Evolutionary conservation across 2,329 filamentous ascomycete genomes (phyloP).

Genomic region (Colletotrichum musicola): DNA sequence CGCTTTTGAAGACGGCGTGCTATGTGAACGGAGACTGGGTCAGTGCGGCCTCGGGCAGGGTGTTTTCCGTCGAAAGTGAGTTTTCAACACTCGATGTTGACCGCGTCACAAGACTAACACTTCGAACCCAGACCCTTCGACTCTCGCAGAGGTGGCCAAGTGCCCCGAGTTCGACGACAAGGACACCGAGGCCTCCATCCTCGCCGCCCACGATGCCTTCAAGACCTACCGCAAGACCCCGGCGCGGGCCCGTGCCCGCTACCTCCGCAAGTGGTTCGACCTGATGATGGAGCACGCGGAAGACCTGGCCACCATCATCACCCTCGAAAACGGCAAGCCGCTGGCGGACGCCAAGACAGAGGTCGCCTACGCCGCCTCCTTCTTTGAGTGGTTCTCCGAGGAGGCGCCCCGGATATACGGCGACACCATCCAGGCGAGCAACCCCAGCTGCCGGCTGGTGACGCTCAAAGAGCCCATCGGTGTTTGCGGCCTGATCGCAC

Average conservation of each 20-base stretch:
- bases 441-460: constrained; percentile 66
- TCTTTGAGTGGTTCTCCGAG: constrained; percentile 75
- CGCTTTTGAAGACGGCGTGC: constrained; percentile 76
- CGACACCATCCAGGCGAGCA: constrained; percentile 69
- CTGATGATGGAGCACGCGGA: constrained; percentile 75
- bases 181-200: constrained; percentile 78
- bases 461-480: constrained; percentile 82
- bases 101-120: constrained; percentile 4
- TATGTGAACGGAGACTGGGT: constrained; percentile 87
- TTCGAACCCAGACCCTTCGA: constrained; percentile 73
- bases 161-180: constrained; percentile 79
- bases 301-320: constrained; percentile 76
- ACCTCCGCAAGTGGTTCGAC: constrained; percentile 75
- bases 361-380: constrained; percentile 68
- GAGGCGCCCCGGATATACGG: constrained; percentile 72
- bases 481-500: constrained; percentile 80
- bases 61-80: constrained; percentile 76
- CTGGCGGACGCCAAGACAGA: constrained; percentile 71
- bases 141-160: constrained; percentile 74
- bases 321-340: constrained; percentile 80
- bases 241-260: constrained; percentile 68
- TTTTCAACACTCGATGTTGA: neutral
- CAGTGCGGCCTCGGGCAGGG: constrained; percentile 76
- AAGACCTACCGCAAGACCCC: constrained; percentile 71
- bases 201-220: constrained; percentile 75